phyloP scores from a whole-genome alignment of 129 eudicot genomes.

The Arctium lappa region DNA sequence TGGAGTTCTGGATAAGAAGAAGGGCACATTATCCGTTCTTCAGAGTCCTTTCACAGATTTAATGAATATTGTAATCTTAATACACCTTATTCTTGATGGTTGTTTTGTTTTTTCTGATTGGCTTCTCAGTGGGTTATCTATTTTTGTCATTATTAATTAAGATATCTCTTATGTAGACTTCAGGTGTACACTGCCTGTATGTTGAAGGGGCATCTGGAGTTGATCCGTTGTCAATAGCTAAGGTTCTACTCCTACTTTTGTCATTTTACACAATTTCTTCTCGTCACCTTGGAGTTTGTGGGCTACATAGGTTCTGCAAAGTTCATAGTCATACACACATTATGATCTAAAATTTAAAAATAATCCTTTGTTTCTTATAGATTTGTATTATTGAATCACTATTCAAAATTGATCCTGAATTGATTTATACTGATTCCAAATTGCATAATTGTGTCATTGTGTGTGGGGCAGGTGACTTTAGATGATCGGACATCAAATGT shows the following conservation, averaged over 20 bases:
- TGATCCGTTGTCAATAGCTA: constrained; percentile 80
- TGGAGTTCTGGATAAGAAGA: constrained; percentile 61
- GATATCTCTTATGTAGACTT: constrained; percentile 42
- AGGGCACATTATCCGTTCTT: constrained; percentile 50
- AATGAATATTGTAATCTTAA: constrained; percentile 58
- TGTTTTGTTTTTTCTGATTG: not conserved
- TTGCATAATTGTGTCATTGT: not conserved
- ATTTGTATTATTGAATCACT: not conserved
- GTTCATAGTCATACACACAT: not conserved
- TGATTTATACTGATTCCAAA: not conserved
- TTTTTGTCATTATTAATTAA: not conserved
- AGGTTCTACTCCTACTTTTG: constrained; percentile 38
- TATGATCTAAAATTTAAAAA: too few species aligned
- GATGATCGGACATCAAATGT: constrained; percentile 62
- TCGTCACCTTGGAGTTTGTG: constrained; percentile 5
- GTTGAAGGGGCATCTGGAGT: constrained; percentile 93
- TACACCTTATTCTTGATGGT: constrained; percentile 4
- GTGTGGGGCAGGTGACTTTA: constrained; percentile 55
- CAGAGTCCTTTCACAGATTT: constrained; percentile 85
- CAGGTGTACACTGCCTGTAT: constrained; percentile 50
- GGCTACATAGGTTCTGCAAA: not conserved
- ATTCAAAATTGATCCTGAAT: not conserved
- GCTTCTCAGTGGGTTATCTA: not conserved
- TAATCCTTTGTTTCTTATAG: not conserved
- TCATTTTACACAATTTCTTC: not conserved